Base-by-base conservation (phyloP, 2,329 filamentous ascomycete species). In the Fusarium floridanum region DNA sequence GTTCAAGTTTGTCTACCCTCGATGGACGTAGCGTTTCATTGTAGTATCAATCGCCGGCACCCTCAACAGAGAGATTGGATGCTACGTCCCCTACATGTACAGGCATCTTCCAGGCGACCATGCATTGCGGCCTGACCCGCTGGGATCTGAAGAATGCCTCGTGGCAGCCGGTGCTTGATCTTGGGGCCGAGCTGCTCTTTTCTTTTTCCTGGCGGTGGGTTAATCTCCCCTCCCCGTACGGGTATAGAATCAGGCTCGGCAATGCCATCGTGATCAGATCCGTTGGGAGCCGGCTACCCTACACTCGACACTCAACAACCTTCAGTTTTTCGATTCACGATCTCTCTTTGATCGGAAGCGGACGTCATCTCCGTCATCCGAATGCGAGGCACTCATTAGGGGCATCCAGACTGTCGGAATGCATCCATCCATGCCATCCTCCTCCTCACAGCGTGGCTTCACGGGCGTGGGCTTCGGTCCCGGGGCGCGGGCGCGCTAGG, bases 51-150 rank as follows among this genome's bases (percentile, higher is more conserved):
- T 60, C 36, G n/a, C 60, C 39, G 14, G 32, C n/a, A 20, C 12
- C 10, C 22, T 39, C 17, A n/a, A 8, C 9, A 20, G 12, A 24
- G 50, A 67, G 32, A 37, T 41, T 61, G 34, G 43, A 56, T 53
- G 48, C 48, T 53, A 53, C 48, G 12, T 39, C 45, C 45, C 43
- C 22, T 48, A 48, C 20, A 48, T 48, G 43, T 24, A 22, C 63
- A 67, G 32, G 50, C 55, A 61, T 62, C 48, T 61, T 36, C 48
- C 45, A 67, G 43, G 65, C 56, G 65, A 41, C 20, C 27, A 74
- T 70, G 60, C 55, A 55, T 72, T 75, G 66, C 66, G 60, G 65
- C 72, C 68, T 74, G 74, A 75, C 34, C 48, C 57, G 29, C 43
- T 10, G 20, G 60, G 72, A 56, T 53, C 48, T 53, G 16, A 36